Base-by-base conservation (phyloP, 768 basidiomycete species). In the Pisolithus sp. region DNA sequence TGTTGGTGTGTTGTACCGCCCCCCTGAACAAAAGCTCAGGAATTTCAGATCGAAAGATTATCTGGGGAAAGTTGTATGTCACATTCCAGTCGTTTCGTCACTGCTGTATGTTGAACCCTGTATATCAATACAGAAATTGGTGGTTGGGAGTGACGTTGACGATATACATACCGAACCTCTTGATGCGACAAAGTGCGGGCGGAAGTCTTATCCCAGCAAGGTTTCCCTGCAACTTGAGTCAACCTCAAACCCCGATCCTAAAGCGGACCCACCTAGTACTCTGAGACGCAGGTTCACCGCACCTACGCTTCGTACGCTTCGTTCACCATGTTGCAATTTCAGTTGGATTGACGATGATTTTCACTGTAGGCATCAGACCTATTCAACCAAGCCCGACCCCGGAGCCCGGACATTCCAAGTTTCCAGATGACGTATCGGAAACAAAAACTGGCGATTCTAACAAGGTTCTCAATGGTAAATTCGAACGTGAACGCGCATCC, bases 11-110 rank as follows among this genome's bases (percentile, higher is more conserved):
- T 74, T 97, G 7, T 98, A 93, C 68, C 81, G 93, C 30, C 94
- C 94, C 0, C 81, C 92, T 0, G 89, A 86, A 60, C 86, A 78
- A 70, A 97, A 98, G 69, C 71, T 96, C 53, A 87, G 86, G 70
- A 96, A 96, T 68, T 78, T 89, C n/a, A 80, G 81, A 57, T 73
- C 80, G 20, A 89, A 89, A 59, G 89, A 96, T 67, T 98, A 94
- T 68, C 78, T 96, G 71, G 94, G 94, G 45, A 91, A 91, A 67
- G 92, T 94, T 20, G 87, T 86, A 59, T 43, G 82, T 69, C 52
- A 8, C 21, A 31, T 24, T 37, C 45, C 2, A 15, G 7, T 20
- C 24, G 17, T 23, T 48, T 31, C 17, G 15, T 5, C 12, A 37
- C 39, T 20, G 48, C 47, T 50, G 21, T 26, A 7, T 26, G 7